Percentiles rank a stretch among this genome's conserved stretches.
phyloP scores from a whole-genome alignment of 495 filamentous ascomycete genomes.

The Pyrenopolyporus hunteri region DNA sequence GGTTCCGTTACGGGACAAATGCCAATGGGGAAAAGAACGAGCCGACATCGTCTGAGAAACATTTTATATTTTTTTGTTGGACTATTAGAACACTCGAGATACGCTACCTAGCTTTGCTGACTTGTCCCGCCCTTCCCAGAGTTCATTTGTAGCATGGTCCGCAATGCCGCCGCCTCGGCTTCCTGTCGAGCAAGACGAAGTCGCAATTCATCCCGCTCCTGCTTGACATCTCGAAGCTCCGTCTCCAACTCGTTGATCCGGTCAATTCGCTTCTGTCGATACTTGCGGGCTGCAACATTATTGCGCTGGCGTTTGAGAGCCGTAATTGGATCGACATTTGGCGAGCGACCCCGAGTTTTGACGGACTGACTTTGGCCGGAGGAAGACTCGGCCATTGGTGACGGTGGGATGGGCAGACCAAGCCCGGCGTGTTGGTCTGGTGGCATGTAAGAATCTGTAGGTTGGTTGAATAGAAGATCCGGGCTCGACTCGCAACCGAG shows the following conservation, averaged over 20 bases:
- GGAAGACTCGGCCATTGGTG: slow-evolving; percentile 27
- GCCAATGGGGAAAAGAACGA: slow-evolving; percentile 42
- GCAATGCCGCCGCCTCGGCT: slow-evolving; percentile 59
- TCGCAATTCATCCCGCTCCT: slow-evolving; percentile 69
- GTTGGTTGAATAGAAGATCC: slow-evolving; percentile 31
- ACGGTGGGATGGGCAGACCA: slow-evolving; percentile 23
- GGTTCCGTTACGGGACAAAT: slow-evolving; percentile 30
- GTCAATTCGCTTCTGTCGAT: slow-evolving; percentile 72
- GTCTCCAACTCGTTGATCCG: slow-evolving; percentile 67
- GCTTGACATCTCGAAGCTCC: slow-evolving; percentile 62
- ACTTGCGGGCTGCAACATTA: slow-evolving; percentile 72
- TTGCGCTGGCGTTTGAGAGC: slow-evolving; percentile 66
- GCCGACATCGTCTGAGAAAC: slow-evolving; percentile 55
- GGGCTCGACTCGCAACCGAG: slow-evolving; percentile 23
- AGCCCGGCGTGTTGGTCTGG: slow-evolving; percentile 17
- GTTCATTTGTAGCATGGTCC: slow-evolving; percentile 51
- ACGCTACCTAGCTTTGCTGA: slow-evolving; percentile 27
- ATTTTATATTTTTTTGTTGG: slow-evolving; percentile 26
- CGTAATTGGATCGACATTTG: slow-evolving; percentile 33
- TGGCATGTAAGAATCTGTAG: slow-evolving; percentile 10
- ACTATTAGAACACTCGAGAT: slow-evolving; percentile 25
- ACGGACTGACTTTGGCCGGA: slow-evolving; percentile 14
- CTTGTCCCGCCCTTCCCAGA: slow-evolving; percentile 33
- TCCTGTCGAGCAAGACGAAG: slow-evolving; percentile 67
- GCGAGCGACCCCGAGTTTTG: slow-evolving; percentile 30